Conservation (phyloP, 2,329 filamentous ascomycete genomes). For the Stagonosporopsis rhizophila region DNA sequence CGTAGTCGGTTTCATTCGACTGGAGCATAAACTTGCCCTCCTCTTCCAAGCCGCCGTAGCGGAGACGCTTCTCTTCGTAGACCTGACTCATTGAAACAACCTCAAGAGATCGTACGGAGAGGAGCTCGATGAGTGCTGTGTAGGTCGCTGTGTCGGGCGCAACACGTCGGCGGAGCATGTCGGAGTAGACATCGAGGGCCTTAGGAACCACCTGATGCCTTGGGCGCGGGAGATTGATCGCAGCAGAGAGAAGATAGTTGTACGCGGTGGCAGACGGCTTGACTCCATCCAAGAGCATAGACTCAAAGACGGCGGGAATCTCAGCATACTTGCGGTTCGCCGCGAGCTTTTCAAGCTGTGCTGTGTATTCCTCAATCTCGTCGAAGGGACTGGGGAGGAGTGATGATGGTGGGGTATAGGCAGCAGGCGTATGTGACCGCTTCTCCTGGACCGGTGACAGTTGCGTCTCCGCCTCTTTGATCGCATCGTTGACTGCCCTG, state of each 20-base stretch:
- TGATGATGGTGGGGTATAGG: constrained; percentile 51
- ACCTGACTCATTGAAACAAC: constrained; percentile 74
- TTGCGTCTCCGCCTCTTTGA: constrained; percentile 43
- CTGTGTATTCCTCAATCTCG: constrained; percentile 73
- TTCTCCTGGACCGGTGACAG: constrained; percentile 38
- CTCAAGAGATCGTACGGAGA: constrained; percentile 82
- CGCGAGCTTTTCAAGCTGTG: constrained; percentile 78
- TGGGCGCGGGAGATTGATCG: constrained; percentile 79
- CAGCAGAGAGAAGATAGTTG: constrained; percentile 85
- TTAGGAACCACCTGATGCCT: constrained; percentile 87
- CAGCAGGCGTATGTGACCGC: constrained; percentile 43
- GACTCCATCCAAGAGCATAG: constrained; percentile 82
- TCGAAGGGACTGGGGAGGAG: constrained; percentile 67
- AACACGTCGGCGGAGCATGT: constrained; percentile 90
- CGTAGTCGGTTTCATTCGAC: constrained; percentile 85
- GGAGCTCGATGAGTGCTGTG: constrained; percentile 81
- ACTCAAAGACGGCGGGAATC: constrained; percentile 89
- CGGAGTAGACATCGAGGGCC: constrained; percentile 91
- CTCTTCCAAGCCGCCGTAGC: constrained; percentile 86
- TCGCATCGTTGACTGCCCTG: constrained; percentile 57
- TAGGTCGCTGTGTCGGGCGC: constrained; percentile 85
- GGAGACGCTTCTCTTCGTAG: constrained; percentile 80
- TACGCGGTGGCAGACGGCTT: constrained; percentile 86
- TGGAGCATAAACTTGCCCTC: constrained; percentile 85
- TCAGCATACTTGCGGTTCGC: constrained; percentile 78